Evolutionary conservation across 176 grass and related monocot genomes (phyloP), one percentile per base, ranked within the genome.

Genomic region (Aegilops sharonensis): DNA sequence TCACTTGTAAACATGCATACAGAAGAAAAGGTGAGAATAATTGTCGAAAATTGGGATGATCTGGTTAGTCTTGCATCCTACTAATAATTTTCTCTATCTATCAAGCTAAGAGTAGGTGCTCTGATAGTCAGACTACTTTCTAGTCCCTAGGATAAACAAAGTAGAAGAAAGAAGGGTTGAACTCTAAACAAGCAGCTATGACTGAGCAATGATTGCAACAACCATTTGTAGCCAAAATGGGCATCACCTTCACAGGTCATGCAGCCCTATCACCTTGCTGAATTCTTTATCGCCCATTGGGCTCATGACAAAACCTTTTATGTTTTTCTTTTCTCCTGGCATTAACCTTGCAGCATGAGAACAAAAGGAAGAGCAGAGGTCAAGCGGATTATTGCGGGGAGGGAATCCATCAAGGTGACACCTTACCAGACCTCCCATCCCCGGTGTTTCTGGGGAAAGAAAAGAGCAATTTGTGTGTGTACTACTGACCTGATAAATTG

Each of bases 161-260:
- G 17, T 64, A 75, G 72, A 67, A 80, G 36, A 10, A 75, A 76
- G 18, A 7, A 5, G 52, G 35, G 31, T 84, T 84, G 73, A 31
- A 40, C 29, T 50, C 47, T 88, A 70, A 40, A 91, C 37, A 77
- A 85, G 70, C 13, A 66, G 70, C 77, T 88, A 77, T 81, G 78
- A 88, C 81, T 82, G 72, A 65, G 52, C 70, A 85, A 88, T 85
- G 82, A 85, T 91, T 85, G 90, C 77, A 72, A 77, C 77, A 35
- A 81, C 63, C 78, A 85, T 81, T 85, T 85, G 89, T 65, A 78
- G 52, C 71, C 89, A 88, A 88, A 88, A 78, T 72, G 86, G 77
- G 82, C 82, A 72, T 91, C 85, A 64, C 70, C 81, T 91, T 91
- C 89, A 77, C 11, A 77, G 82, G 77, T 84, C 85, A 91, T 77